Base-by-base conservation (phyloP, 2,329 filamentous ascomycete genomes). In the Macrophomina pseudophaseolina region DNA sequence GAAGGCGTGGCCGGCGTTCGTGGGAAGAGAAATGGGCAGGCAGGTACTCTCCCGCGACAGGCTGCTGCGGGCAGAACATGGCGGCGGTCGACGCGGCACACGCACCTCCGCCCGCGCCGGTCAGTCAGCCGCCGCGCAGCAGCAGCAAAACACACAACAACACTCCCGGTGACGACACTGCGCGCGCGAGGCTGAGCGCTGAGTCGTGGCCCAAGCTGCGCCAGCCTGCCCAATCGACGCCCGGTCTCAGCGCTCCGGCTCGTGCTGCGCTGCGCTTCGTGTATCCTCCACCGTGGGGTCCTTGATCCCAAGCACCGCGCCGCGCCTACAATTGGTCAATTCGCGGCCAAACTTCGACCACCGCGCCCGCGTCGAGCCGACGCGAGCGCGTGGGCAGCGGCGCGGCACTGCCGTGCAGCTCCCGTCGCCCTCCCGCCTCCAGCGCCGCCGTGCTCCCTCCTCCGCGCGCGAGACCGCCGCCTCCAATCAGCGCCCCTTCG, bases 111-210 rank as follows among this genome's bases (percentile, higher is more conserved):
- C 42, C 42, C 42, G 12, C 28, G 49, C 30, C 49, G 16, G 52
- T 40, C 51, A 33, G 28, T 52, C 51, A 54, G 52, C 52, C 52
- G 52, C 42, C 42, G 42, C 42, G 42, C 42, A 44, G 42, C 42
- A 44, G 42, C 42, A 44, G 42, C 42, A 44, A 44, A 44, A 44
- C 42, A 44, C 42, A 44, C 42, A 44, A 38, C 35, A 14, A 44
- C 42, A 44, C 42, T 14, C 42, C 11, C 52, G 35, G 52, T 65
- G 63, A 65, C 63, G 63, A 65, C 63, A 65, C 30, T 28, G 51
- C 32, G 44, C 51, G n/a, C 44, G 63, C 63, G 63, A 62, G 63
- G 60, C 60, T 64, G 60, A 64, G 63, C 42, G 23, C 63, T 42
- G 63, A 65, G 52, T 54, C 63, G 52, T 54, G 63, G 63, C 52